Evolutionary conservation across 176 grass and related monocot genomes (phyloP), one percentile per base, ranked within the genome.

Genomic region (Tillandsia fasciculata): DNA sequence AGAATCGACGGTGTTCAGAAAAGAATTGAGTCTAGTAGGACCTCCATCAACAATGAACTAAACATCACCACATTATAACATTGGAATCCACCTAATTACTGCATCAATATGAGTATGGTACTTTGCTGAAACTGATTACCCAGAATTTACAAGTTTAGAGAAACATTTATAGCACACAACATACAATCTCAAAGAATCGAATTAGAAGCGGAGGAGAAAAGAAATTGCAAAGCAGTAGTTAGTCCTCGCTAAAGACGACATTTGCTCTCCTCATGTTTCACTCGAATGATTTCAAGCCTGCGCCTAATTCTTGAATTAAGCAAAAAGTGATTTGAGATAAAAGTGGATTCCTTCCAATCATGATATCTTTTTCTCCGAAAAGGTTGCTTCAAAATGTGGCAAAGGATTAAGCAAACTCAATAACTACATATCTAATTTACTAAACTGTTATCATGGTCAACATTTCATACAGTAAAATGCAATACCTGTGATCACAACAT

Each of bases 401-500:
- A 42, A 42, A 42, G 33, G 4, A 7, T n/a, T n/a, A n/a, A 4
- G 33, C 4, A 59, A 59, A 18, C 54, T 20, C 56, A 9, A 10
- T 22, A 18, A 9, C 56, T 42, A 42, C 33, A 42, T 42, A 7
- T 42, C 33, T 42, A 42, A 42, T 6, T 42, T 42, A 42, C 33
- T 6, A 1, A 42, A 42, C 33, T 42, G 33, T 42, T 61, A 23
- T 61, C 2, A 18, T 61, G 56, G 17, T 61, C 56, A 18, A 10
- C 15, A 18, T 61, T 61, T 57, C 53, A 57, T 17, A 57, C 12
- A 57, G 53, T 57, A 57, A 57, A 57, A 57, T 57, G 53, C 53
- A 17, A 57, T 57, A 85, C 93, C 93, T 90, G 89, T 90, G 59
- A 97, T 90, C 51, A 97, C 84, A 68, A 97, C 93, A 82, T 97